A percentile compares a stretch with the other conserved stretches of the same genome.
Conservation (phyloP, 2,329 filamentous ascomycete species). For the Furcasterigmium furcatum region DNA sequence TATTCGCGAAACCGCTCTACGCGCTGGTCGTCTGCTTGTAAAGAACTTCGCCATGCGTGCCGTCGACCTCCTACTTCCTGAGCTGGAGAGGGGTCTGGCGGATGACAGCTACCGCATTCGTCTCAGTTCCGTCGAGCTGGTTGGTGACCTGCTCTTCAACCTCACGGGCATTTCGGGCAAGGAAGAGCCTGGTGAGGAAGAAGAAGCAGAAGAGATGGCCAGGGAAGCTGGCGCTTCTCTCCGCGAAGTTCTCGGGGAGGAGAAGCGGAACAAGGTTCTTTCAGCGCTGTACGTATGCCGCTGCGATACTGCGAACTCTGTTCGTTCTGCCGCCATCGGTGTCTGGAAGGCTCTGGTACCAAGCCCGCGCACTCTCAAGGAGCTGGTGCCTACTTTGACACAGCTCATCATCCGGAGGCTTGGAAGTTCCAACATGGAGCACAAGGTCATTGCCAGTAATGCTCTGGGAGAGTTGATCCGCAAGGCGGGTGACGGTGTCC, state of each 20-base stretch:
- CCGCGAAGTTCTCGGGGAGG: slow-evolving; percentile 88
- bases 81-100: slow-evolving; percentile 93
- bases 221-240: slow-evolving; percentile 91
- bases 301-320: slow-evolving; percentile 89
- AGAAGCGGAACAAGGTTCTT: slow-evolving; percentile 94
- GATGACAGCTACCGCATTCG: slow-evolving; percentile 97
- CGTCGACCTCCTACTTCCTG: slow-evolving; percentile 89
- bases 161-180: slow-evolving; percentile 89
- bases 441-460: slow-evolving; percentile 98
- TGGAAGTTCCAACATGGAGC: slow-evolving; percentile 95
- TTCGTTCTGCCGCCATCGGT: slow-evolving; percentile 82
- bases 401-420: slow-evolving; percentile 92
- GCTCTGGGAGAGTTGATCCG: slow-evolving; percentile 94
- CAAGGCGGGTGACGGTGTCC: slow-evolving; percentile 90
- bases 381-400: slow-evolving; percentile 90
- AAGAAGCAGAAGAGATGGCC: slow-evolving; percentile 72
- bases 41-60: slow-evolving; percentile 97
- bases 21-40: slow-evolving; percentile 88
- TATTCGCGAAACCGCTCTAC: slow-evolving; percentile 93
- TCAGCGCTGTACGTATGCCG: slow-evolving; percentile 98
- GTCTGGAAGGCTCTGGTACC: slow-evolving; percentile 98
- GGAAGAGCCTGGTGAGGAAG: slow-evolving; percentile 72
- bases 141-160: slow-evolving; percentile 96
- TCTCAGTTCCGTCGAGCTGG: slow-evolving; percentile 95
- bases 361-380: slow-evolving; percentile 87